Evolutionary conservation across 805 yeast species (phyloP), one percentile per base, ranked within the genome.

Genomic region (Lipomyces sp.): DNA sequence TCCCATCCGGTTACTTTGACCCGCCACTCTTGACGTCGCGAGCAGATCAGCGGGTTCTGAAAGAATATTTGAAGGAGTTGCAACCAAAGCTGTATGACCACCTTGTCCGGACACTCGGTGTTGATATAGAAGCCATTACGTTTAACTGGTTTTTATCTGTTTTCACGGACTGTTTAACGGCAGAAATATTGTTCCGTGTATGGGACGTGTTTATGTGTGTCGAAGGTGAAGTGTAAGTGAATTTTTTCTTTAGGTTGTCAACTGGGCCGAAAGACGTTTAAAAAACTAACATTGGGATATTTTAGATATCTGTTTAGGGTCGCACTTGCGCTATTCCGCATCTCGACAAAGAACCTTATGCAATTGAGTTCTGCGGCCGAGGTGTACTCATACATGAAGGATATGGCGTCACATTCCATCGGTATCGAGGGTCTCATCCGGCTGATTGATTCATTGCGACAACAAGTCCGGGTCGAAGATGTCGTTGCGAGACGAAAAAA

Each of bases 101-200:
- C 64, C 77, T 78, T 57, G 60, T 81, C 35, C 30, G 59, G 2
- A 61, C 57, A 0, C 69, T 78, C 4, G 77, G 77, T 1, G 80
- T 86, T 42, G 85, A 85, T 60, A 69, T 83, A 2, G 86, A 83
- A 56, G 79, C 84, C 18, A 79, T 85, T 32, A 80, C 86, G 11
- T 80, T 84, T 71, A 83, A 84, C 65, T 85, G 89, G 89, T 85
- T 86, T 78, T 77, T 85, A 15, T 79, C 86, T 8, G 74, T 86
- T 37, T 86, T 85, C 72, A 82, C 85, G 0, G 87, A 80, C 57
- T 79, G 84, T 45, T 72, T 84, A n/a, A 82, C 84, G 0, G 77
- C 83, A 1, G 87, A 85, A 39, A 77, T 82, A 1, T 80, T 86
- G 76, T 82, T 84, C 73, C 78, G 83, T 58, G 74, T 85, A 7